Percentiles rank a stretch among this genome's conserved stretches.
phyloP scores from a whole-genome alignment of 352 stramenopile genomes.

The Phytophthora sojae region DNA sequence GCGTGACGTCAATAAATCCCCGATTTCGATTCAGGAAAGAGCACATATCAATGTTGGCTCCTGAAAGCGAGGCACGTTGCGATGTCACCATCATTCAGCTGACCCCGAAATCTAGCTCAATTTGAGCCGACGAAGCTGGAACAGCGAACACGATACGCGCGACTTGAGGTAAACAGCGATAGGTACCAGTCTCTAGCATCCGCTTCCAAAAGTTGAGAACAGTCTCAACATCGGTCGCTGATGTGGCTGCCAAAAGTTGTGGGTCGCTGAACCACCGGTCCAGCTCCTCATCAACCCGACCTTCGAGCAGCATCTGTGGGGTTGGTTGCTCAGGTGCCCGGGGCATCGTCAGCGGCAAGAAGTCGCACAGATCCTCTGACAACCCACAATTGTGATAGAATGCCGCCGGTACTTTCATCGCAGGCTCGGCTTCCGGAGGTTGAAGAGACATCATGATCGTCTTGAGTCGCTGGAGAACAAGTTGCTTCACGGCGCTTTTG shows the following conservation, averaged over 20 bases:
- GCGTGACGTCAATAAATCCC: no score
- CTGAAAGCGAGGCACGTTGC: not conserved
- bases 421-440: no score
- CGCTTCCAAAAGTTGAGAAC: not conserved
- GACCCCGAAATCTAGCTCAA: not conserved
- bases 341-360: no score
- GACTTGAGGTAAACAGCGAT: not conserved
- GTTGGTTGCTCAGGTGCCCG: no score
- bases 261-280: not conserved
- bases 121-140: not conserved
- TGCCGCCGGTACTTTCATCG: no score
- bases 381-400: no score
- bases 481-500: no score
- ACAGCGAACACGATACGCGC: not conserved
- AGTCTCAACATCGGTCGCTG: not conserved
- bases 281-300: not conserved
- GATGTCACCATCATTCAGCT: not conserved
- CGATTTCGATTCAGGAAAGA: not conserved
- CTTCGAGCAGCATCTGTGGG: no score
- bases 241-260: not conserved
- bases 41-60: not conserved
- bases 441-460: no score
- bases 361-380: no score
- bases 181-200: not conserved
- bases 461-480: no score